Evolutionary conservation across 768 basidiomycete species (phyloP).

Genomic region (Amanita muscaria): DNA sequence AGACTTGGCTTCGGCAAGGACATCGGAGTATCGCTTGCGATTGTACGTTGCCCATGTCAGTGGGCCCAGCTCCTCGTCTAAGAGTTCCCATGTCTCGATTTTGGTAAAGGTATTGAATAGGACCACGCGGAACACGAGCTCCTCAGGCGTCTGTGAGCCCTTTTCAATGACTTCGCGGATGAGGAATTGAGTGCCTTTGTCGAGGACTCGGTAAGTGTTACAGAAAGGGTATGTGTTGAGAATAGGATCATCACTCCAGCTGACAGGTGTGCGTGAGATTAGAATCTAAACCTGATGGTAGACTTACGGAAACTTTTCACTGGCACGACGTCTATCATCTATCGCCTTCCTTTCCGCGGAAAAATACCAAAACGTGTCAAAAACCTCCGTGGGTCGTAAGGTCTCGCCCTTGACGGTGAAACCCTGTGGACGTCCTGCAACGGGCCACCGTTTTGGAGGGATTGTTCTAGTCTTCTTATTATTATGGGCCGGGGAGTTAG

Average conservation of each 20-base stretch:
- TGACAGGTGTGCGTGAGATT: conserved; percentile 15
- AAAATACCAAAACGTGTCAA: conserved; percentile 54
- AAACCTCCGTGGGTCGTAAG: conserved; percentile 40
- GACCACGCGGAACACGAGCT: conserved; percentile 61
- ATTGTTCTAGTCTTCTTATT: not conserved
- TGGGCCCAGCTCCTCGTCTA: conserved; percentile 42
- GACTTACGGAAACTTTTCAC: conserved; percentile 43
- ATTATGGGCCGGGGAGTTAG: no score
- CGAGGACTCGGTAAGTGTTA: conserved; percentile 68
- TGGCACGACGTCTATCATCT: conserved; percentile 44
- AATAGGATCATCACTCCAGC: conserved; percentile 63
- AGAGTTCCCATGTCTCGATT: conserved; percentile 62
- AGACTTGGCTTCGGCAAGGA: conserved; percentile 36
- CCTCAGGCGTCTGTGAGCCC: conserved; percentile 49
- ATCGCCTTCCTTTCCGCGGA: conserved; percentile 50
- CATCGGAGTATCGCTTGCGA: conserved; percentile 39
- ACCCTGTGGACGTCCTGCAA: not conserved
- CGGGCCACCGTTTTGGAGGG: no score
- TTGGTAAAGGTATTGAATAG: conserved; percentile 68
- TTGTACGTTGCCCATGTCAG: conserved; percentile 56
- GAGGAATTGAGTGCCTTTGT: conserved; percentile 62
- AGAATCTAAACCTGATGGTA: not conserved
- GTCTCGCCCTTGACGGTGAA: conserved; percentile 30
- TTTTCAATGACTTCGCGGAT: conserved; percentile 61
- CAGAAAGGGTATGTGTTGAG: conserved; percentile 54